Conservation (phyloP, 495 filamentous ascomycete genomes). For the Penicillium maclennaniae region DNA sequence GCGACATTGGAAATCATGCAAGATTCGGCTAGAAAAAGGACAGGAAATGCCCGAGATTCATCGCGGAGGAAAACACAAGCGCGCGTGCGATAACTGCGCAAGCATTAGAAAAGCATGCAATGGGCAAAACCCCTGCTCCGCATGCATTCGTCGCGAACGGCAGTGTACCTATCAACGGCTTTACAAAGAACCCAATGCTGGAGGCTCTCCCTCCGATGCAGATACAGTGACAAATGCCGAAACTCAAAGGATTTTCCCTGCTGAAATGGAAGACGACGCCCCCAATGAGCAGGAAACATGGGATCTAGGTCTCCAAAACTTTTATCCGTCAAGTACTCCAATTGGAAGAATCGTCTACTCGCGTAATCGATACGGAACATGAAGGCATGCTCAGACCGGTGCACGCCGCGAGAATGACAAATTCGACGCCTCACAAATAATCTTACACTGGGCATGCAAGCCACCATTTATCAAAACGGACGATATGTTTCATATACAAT, state of each 20-base stretch:
- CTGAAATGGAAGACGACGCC: background rate
- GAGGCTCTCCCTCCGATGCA: background rate
- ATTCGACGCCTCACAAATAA: no score
- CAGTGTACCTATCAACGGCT: conserved; percentile 33
- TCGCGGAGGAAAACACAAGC: conserved; percentile 30
- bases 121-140: conserved; percentile 24
- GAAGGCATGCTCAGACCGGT: background rate
- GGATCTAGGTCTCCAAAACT: conserved; percentile 25
- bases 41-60: conserved; percentile 26
- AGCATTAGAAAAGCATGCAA: conserved; percentile 32
- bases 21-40: conserved; percentile 18
- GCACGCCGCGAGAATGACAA: no score
- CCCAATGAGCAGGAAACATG: conserved; percentile 5
- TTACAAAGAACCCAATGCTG: background rate
- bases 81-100: conserved; percentile 37
- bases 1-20: conserved; percentile 37
- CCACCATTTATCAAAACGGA: no score
- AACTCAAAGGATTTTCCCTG: background rate
- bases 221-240: background rate
- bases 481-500: no score
- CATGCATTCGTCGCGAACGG: conserved; percentile 25
- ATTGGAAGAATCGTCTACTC: conserved; percentile 4
- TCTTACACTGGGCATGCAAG: no score
- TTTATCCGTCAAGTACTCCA: conserved; percentile 15
- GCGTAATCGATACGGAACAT: conserved; percentile 9